Conservation (phyloP, 768 basidiomycete genomes). For the Tulasnella sp. region DNA sequence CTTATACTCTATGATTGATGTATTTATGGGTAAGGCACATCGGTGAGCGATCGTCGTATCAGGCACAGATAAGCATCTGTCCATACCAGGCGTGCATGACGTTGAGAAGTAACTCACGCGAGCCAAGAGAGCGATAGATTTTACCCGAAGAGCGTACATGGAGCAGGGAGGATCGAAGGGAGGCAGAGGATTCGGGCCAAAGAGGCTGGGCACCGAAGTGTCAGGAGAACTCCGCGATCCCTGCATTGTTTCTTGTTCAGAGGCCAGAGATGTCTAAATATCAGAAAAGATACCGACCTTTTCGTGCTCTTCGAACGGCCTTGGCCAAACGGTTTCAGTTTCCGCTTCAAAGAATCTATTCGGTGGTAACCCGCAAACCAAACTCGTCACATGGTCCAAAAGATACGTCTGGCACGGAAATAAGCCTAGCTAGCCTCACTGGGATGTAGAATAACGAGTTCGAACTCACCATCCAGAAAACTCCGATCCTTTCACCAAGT, state of each 20-base stretch:
- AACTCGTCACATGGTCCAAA: conserved; percentile 7
- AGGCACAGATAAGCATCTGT: not conserved
- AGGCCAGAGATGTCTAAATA: not conserved
- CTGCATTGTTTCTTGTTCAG: not conserved
- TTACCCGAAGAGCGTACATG: conserved; percentile 22
- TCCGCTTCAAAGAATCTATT: conserved; percentile 17
- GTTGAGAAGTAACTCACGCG: conserved; percentile 25
- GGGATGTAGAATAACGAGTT: no score
- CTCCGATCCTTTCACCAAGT: conserved; percentile 22
- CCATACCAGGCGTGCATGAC: conserved; percentile 20
- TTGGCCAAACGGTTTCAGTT: conserved; percentile 31
- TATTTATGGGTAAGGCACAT: not conserved
- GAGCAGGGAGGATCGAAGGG: conserved; percentile 25
- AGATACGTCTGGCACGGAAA: not conserved
- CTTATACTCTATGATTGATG: conserved; percentile 7
- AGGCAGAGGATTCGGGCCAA: conserved; percentile 10
- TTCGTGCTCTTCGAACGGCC: conserved; percentile 30
- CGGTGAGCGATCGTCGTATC: conserved; percentile 1
- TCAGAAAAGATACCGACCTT: not conserved
- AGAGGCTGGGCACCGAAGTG: conserved; percentile 10
- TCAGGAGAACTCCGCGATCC: not conserved
- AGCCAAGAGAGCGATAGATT: conserved; percentile 22
- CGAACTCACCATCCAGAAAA: conserved; percentile 25
- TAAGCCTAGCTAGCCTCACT: not conserved
- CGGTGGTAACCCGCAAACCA: conserved; percentile 19